Percentiles rank a stretch among this genome's conserved stretches.
These are phyloP conservation scores for Lactifluus hygrophoroides DNA, from an alignment of 768 basidiomycete genomes.

Conservation along the genomic window DNA sequence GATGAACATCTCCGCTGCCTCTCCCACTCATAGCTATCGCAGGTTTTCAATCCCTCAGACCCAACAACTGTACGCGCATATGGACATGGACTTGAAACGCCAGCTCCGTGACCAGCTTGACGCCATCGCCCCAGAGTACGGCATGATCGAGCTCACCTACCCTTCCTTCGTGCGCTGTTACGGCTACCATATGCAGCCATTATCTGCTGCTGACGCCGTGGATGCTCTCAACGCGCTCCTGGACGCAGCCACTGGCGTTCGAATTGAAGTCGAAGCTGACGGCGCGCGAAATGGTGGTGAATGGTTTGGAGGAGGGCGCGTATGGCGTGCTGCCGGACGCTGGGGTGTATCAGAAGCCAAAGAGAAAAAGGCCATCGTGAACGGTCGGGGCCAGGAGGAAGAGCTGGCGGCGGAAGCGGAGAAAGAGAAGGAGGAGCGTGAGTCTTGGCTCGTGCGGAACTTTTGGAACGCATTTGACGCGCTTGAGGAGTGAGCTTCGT, in stretches of 20 bases:
- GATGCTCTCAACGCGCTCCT: slow-evolving; percentile 82
- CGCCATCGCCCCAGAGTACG: slow-evolving; percentile 89
- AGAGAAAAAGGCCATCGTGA: slow-evolving; percentile 17
- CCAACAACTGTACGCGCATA: slow-evolving; percentile 88
- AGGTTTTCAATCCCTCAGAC: slow-evolving; percentile 94
- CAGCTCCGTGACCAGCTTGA: slow-evolving; percentile 74
- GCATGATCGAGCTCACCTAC: slow-evolving; percentile 86
- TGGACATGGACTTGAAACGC: slow-evolving; percentile 92
- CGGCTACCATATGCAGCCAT: slow-evolving; percentile 80
- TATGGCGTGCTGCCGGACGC: slow-evolving; percentile 48
- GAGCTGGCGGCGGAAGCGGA: slow-evolving; percentile 31
- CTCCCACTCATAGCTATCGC: not conserved
- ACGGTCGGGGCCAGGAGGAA: slow-evolving; percentile 11
- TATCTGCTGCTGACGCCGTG: slow-evolving; percentile 89
- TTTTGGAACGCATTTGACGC: slow-evolving; percentile 97
- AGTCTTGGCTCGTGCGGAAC: slow-evolving; percentile 81
- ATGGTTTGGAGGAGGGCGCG: slow-evolving; percentile 82
- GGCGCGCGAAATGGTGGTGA: slow-evolving; percentile 87
- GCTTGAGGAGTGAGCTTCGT: slow-evolving; percentile 68
- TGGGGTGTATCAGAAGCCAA: slow-evolving; percentile 19
- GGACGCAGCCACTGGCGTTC: slow-evolving; percentile 86
- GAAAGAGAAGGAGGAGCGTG: slow-evolving; percentile 38
- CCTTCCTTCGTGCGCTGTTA: slow-evolving; percentile 89
- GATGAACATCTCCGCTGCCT: not conserved
- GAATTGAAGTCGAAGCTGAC: slow-evolving; percentile 84